These are phyloP conservation scores for Beauveria bassiana DNA, from an alignment of 2,329 filamentous ascomycete genomes.

Conservation along the genomic window DNA sequence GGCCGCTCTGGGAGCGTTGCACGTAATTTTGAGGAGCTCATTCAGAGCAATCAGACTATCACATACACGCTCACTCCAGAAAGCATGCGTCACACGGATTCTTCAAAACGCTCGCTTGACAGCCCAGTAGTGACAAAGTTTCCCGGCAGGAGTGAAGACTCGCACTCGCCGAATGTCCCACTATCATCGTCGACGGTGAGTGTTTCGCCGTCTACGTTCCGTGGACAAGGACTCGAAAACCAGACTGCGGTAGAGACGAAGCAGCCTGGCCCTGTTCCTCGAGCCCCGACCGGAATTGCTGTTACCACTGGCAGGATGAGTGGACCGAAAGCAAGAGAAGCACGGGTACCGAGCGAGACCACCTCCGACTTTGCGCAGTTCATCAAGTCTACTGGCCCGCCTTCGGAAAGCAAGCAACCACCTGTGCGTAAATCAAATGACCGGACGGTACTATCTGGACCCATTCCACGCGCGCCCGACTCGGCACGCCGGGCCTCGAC, in stretches of 20 bases:
- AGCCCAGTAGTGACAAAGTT: constrained; percentile 36
- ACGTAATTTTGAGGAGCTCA: constrained; percentile 69
- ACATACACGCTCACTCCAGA: constrained; percentile 76
- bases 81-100: constrained; percentile 66
- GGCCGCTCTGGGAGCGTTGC: constrained; percentile 50
- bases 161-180: constrained; percentile 33
- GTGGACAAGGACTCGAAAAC: constrained; percentile 11
- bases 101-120: constrained; percentile 34
- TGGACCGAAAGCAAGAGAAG: constrained; percentile 54
- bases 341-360: constrained; percentile 62
- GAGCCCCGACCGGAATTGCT: constrained; percentile 17
- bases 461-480: constrained; percentile 19
- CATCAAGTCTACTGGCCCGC: constrained; percentile 66
- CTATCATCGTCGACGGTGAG: constrained; percentile 30
- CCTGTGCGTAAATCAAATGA: constrained; percentile 27
- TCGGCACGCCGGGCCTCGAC: constrained; percentile 28
- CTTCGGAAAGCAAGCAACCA: constrained; percentile 32
- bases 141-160: constrained; percentile 40
- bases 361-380: constrained; percentile 82
- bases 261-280: constrained; percentile 16
- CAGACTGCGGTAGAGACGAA: constrained; percentile 13
- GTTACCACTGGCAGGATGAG: constrained; percentile 16
- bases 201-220: constrained; percentile 1
- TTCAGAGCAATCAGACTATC: constrained; percentile 74
- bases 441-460: constrained; percentile 12